A percentile compares a stretch with the other conserved stretches of the same genome.
Conservation (phyloP, 202 grass and related monocot species). For the Cymbopogon flexuosus region DNA sequence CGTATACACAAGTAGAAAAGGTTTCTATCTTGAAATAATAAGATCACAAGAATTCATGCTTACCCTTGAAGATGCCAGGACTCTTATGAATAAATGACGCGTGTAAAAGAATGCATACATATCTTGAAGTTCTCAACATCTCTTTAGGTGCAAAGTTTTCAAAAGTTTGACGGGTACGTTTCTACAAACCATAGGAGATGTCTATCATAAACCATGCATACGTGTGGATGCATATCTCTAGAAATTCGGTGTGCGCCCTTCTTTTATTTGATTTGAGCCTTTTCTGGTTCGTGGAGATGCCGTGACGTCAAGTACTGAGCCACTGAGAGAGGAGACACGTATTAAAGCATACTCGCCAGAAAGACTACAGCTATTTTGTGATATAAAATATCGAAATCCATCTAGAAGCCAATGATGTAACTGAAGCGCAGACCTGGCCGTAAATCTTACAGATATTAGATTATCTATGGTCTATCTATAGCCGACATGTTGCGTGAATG, state of each 20-base stretch:
- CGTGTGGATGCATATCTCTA: background rate
- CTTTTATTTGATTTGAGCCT: background rate
- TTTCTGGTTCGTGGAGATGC: accelerated
- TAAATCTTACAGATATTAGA: too few relatives aligned
- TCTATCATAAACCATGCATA: background rate
- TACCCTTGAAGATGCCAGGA: background rate
- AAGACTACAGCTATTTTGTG: background rate
- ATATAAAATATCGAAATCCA: background rate
- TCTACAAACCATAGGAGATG: background rate
- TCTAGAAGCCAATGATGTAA: too few relatives aligned
- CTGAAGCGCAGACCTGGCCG: too few relatives aligned
- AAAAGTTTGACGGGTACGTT: background rate
- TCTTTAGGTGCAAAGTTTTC: background rate
- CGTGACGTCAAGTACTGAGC: background rate
- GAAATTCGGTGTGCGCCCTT: background rate
- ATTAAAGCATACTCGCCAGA: background rate
- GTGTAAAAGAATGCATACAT: background rate
- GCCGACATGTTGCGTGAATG: too few relatives aligned
- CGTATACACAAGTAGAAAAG: background rate
- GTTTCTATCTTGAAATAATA: background rate
- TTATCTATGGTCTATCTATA: too few relatives aligned
- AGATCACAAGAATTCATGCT: background rate
- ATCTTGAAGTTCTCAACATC: background rate
- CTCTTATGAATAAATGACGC: background rate
- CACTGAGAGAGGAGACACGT: accelerated